Conservation (phyloP, 2,329 filamentous ascomycete species). For the Lachnellula cervina region DNA sequence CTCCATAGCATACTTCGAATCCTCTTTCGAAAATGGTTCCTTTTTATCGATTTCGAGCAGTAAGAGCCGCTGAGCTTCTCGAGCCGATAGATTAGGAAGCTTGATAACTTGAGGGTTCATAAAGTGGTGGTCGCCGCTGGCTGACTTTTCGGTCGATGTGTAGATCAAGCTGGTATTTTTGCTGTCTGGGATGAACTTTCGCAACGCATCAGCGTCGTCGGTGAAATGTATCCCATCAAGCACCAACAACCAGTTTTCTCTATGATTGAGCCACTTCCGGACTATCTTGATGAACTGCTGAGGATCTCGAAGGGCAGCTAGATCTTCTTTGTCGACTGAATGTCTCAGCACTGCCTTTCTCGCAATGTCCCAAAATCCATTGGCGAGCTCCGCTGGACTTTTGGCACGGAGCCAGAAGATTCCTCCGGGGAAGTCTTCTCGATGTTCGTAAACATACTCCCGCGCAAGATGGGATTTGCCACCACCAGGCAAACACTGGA, state of each 20-base stretch:
- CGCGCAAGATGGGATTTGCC: conserved; percentile 67
- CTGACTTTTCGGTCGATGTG: conserved; percentile 59
- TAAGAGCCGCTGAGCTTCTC: conserved; percentile 56
- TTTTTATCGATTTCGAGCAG: conserved; percentile 58
- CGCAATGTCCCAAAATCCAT: conserved; percentile 63
- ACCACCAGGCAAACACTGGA: conserved; percentile 60
- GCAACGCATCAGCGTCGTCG: conserved; percentile 49
- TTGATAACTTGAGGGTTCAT: conserved; percentile 54
- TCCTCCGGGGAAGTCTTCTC: conserved; percentile 56
- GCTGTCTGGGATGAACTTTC: conserved; percentile 59
- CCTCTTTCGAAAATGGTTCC: conserved; percentile 46
- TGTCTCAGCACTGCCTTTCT: conserved; percentile 46
- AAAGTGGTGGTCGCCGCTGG: conserved; percentile 50
- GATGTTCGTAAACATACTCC: conserved; percentile 60
- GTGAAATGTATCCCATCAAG: conserved; percentile 60
- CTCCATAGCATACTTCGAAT: conserved; percentile 53
- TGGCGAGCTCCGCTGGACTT: conserved; percentile 51
- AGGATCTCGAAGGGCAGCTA: conserved; percentile 27
- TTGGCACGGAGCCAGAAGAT: conserved; percentile 67
- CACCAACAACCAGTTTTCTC: conserved; percentile 61
- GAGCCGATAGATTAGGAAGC: conserved; percentile 48
- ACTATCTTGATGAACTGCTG: conserved; percentile 52
- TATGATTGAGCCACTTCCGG: conserved; percentile 55
- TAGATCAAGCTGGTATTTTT: conserved; percentile 61
- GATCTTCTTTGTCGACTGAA: conserved; percentile 30